Evolutionary conservation across 352 stramenopile species (phyloP), one percentile per base, ranked within the genome.

Genomic region (Aphanomyces invadans): DNA sequence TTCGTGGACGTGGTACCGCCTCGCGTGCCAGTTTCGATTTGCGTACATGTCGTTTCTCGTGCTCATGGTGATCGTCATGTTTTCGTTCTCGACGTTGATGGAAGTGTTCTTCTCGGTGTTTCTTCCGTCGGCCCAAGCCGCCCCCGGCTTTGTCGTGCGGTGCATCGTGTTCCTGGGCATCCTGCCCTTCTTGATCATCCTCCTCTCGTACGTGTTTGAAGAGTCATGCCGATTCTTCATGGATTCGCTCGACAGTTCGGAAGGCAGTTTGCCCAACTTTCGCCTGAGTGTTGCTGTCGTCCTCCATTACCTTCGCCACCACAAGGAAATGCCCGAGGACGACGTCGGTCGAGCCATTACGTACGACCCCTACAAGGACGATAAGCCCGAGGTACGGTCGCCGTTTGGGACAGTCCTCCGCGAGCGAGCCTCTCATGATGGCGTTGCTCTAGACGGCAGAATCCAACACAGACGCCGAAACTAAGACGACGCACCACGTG

Each of bases 21-120:
- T 74, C 44, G 65, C 86, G 42, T 93, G 84, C 70, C 82, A 92
- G 71, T 92, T 95, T 70, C 80, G 86, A 0, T 74, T 95, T n/a
- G 84, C 84, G 59, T 95, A 93, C 74, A 87, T 95, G 67, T 81
- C 86, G 38, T 93, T 95, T 70, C 73, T 95, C 32, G 86, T 95
- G 70, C 80, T 91, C 66, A 89, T 95, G 80, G 86, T 87, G 69
- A 90, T 95, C 69, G 77, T 95, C 74, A 92, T 93, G 77, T 95
- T 95, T 70, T 91, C 82, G 42, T 89, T 95, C 73, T 88, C 82
- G 69, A 80, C 92, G 65, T 72, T 95, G 52, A 95, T 95, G 86
- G 84, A 92, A 70, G 90, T 93, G 44, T 93, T 95, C 79, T 95
- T 95, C 70, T 79, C 86, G n/a, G 91, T 93, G 64, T 95, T 93